A percentile compares a stretch with the other conserved stretches of the same genome.
These are phyloP conservation scores for Mycena indigotica DNA, from an alignment of 768 basidiomycete species.

Conservation along the genomic window DNA sequence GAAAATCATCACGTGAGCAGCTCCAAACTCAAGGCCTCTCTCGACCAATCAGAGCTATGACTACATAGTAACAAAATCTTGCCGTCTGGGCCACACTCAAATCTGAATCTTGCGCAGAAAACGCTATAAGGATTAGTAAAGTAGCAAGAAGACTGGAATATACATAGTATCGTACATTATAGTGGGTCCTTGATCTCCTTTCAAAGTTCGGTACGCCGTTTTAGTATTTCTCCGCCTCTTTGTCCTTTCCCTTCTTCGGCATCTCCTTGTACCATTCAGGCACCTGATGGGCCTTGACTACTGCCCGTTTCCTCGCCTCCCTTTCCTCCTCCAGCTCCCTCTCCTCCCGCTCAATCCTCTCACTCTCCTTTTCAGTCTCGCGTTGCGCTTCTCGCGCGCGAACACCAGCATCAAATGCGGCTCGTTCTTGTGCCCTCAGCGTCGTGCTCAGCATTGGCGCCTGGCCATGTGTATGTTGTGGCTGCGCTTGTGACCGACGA, in stretches of 20 bases:
- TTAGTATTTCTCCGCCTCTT: too few relatives aligned
- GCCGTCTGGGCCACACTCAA: too few relatives aligned
- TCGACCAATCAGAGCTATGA: too few relatives aligned
- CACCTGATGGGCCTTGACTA: slow-evolving; percentile 70
- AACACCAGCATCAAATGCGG: slow-evolving; percentile 61
- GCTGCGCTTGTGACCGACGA: slow-evolving; percentile 42
- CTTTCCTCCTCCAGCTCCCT: slow-evolving; percentile 62
- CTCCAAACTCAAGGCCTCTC: too few relatives aligned
- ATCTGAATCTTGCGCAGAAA: too few relatives aligned
- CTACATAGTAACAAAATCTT: too few relatives aligned
- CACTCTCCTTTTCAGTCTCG: slow-evolving; percentile 49
- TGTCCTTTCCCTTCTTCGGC: slow-evolving; percentile 66
- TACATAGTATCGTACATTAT: too few relatives aligned
- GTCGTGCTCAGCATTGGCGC: slow-evolving; percentile 56
- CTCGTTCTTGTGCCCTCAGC: slow-evolving; percentile 59
- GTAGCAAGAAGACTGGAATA: too few relatives aligned
- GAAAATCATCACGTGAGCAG: too few relatives aligned
- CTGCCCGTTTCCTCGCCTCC: slow-evolving; percentile 61
- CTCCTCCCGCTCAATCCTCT: slow-evolving; percentile 47
- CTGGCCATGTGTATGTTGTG: slow-evolving; percentile 50
- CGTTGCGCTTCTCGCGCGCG: slow-evolving; percentile 58
- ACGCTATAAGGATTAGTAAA: too few relatives aligned
- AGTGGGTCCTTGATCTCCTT: too few relatives aligned
- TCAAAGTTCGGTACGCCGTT: too few relatives aligned
- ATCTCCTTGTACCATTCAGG: slow-evolving; percentile 78